Percentiles rank a stretch among this genome's conserved stretches.
These are phyloP conservation scores for Astrothelium macrocarpum DNA, from an alignment of 495 filamentous ascomycete genomes.

Conservation along the genomic window DNA sequence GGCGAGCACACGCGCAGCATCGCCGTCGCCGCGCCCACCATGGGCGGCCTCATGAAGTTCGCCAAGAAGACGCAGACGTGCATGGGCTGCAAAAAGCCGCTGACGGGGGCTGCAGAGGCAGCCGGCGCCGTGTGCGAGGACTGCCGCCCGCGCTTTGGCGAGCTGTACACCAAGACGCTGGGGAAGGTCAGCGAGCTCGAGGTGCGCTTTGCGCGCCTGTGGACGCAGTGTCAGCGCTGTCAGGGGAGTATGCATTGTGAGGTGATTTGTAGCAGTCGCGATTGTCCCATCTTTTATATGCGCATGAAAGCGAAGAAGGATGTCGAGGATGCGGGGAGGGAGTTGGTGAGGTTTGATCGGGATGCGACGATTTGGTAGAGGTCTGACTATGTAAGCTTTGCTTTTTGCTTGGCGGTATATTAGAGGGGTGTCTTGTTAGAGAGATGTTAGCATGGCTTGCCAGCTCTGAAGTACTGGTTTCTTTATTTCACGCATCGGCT, in stretches of 20 bases:
- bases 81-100: slow-evolving; percentile 96
- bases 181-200: slow-evolving; percentile 83
- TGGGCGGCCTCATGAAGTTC: slow-evolving; percentile 97
- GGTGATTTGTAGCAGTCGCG: slow-evolving; percentile 90
- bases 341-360: slow-evolving; percentile 80
- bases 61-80: slow-evolving; percentile 94
- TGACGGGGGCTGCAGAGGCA: slow-evolving; percentile 65
- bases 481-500: no score
- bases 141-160: slow-evolving; percentile 74
- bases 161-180: slow-evolving; percentile 87
- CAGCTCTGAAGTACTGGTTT: no score
- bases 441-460: background rate
- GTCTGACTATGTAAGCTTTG: background rate
- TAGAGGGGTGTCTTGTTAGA: background rate
- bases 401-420: background rate
- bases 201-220: slow-evolving; percentile 82
- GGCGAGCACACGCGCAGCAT: slow-evolving; percentile 91
- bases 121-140: slow-evolving; percentile 81
- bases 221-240: slow-evolving; percentile 98
- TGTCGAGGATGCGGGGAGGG: slow-evolving; percentile 87
- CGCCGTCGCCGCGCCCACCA: slow-evolving; percentile 74
- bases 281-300: slow-evolving; percentile 99
- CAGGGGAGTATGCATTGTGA: slow-evolving; percentile 96
- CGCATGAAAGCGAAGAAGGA: slow-evolving; percentile 99
- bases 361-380: slow-evolving; percentile 54